Evolutionary conservation across 495 filamentous ascomycete species (phyloP).

Genomic region (Penicillium cinerascens): DNA sequence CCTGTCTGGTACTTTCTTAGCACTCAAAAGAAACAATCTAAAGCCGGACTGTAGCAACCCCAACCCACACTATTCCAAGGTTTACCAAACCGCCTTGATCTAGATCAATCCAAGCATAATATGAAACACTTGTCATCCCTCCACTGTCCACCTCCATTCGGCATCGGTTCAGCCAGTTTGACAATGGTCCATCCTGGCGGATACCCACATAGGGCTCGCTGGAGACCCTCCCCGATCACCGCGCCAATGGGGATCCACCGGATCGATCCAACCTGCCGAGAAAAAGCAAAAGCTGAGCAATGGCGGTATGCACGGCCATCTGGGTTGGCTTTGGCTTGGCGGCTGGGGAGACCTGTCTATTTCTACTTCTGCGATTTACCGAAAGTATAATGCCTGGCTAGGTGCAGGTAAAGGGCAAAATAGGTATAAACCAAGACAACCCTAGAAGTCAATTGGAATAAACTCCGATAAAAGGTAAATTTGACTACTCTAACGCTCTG

Average conservation of each 20-base stretch:
- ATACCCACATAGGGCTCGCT: conserved; percentile 21
- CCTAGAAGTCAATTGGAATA: no score
- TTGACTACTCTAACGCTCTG: no score
- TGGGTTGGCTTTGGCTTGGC: not conserved
- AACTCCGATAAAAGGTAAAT: no score
- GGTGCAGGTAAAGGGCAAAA: not conserved
- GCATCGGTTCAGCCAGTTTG: conserved; percentile 15
- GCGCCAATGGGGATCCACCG: conserved; percentile 8
- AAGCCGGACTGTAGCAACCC: conserved; percentile 10
- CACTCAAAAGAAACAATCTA: not conserved
- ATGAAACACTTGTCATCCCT: not conserved
- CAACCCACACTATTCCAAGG: not conserved
- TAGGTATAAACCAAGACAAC: no score
- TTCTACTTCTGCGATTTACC: conserved; percentile 16
- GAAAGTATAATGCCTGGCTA: not conserved
- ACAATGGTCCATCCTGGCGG: conserved; percentile 28
- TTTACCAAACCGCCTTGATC: conserved; percentile 5
- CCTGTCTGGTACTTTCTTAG: not conserved
- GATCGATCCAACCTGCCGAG: conserved; percentile 9
- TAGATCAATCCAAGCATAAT: conserved; percentile 14
- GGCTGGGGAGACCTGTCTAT: conserved; percentile 16
- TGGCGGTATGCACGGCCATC: not conserved
- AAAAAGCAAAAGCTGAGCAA: conserved; percentile 10
- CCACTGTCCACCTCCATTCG: not conserved
- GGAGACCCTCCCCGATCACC: conserved; percentile 14